Conservation (phyloP, 495 filamentous ascomycete species). For the Geoglossum glabrum region DNA sequence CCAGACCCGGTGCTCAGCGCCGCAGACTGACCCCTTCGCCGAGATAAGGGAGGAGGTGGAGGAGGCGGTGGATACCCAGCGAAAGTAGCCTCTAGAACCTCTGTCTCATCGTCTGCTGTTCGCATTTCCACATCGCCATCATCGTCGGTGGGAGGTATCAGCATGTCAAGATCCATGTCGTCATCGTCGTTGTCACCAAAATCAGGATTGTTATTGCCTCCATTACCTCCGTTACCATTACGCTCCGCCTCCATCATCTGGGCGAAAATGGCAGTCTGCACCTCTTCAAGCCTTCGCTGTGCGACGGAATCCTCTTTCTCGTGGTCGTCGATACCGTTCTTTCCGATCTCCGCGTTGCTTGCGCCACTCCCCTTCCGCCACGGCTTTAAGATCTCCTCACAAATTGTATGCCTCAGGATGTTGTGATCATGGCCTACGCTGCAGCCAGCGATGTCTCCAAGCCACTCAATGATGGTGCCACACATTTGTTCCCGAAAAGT, state of each 20-base stretch:
- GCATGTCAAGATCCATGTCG: constrained; percentile 14
- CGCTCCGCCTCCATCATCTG: background rate
- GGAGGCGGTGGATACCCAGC: constrained; percentile 46
- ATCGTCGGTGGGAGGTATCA: constrained; percentile 15
- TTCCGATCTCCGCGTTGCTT: constrained; percentile 65
- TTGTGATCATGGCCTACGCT: constrained; percentile 61
- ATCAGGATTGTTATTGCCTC: constrained; percentile 24
- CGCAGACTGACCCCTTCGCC: constrained; percentile 23
- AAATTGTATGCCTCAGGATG: constrained; percentile 60
- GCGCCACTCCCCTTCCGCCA: constrained; percentile 77
- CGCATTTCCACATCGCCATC: constrained; percentile 42
- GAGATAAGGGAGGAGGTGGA: constrained; percentile 32
- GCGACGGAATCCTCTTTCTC: constrained; percentile 26
- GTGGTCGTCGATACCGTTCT: constrained; percentile 80
- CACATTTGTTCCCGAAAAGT: constrained; percentile 98
- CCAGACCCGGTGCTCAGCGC: constrained; percentile 30
- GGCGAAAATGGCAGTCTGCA: background rate
- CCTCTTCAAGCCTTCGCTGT: constrained; percentile 12
- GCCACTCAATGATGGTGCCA: constrained; percentile 92
- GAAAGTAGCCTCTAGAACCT: constrained; percentile 45
- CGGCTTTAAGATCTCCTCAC: constrained; percentile 69
- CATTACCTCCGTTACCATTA: constrained; percentile 8
- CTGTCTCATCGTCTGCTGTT: constrained; percentile 24
- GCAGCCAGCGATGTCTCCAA: constrained; percentile 80
- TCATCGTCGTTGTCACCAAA: constrained; percentile 27